Base-by-base conservation (phyloP, 1,139 yeast genomes). In the Geotrichum carabidarum region DNA sequence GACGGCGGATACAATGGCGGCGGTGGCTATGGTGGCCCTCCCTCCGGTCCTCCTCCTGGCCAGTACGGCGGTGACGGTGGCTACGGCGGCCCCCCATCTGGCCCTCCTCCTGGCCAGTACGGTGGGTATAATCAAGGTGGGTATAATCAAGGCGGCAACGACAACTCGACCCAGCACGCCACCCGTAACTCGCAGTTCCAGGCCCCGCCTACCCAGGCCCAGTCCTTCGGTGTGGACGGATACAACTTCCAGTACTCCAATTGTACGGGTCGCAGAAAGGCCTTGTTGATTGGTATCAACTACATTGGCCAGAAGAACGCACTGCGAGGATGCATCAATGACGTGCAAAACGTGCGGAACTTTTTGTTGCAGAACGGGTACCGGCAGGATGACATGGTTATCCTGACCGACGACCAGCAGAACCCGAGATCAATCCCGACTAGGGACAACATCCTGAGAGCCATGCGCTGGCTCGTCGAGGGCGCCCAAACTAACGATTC, bases 381-480 rank as follows among this genome's bases (percentile, higher is more conserved):
- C 70, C 66, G 71, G 35, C 75, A 78, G 62, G 91, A 85, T 30
- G 95, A 91, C 67, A 89, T 91, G 75, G 96, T 91, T 14, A 76
- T 88, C 57, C 73, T 91, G 60, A 86, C 95, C 4, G 95, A 86
- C 64, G 94, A 86, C 68, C 84, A 80, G 62, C 70, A 73, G 15
- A 81, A 85, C 58, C 71, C 75, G 62, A 80, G 85, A 34, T 75
- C 84, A 37, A 75, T 86, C 15, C 98, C 98, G 15, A 84, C 91
- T 8, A 76, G 80, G 60, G 84, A 78, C 9, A 91, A 91, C 68
- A 89, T 91, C 65, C 66, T 88, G 43, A 76, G 88, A 51, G 98
- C 95, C 1, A 88, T 90, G 91, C 84, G 82, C 60, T 91, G 98
- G 98, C 78, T 91, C 31, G 95, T 87, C 27, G 75, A 75, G 45